These are phyloP conservation scores for Phyllosticta citribraziliensis DNA, from an alignment of 2,329 filamentous ascomycete species.

Conservation along the genomic window DNA sequence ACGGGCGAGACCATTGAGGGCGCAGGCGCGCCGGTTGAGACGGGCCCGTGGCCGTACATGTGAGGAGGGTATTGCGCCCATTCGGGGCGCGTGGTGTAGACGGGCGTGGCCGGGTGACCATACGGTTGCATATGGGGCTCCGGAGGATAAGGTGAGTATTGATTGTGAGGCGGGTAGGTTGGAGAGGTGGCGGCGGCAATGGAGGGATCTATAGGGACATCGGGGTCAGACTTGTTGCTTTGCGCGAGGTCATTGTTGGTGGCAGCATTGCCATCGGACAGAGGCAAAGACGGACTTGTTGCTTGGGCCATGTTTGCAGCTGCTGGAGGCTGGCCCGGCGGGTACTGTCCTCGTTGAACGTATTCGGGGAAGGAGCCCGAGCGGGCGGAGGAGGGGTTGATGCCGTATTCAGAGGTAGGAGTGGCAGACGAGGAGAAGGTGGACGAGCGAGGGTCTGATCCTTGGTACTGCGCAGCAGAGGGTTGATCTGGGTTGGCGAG, in stretches of 20 bases:
- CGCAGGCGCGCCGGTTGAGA: slow-evolving; percentile 45
- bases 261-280: slow-evolving; percentile 67
- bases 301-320: slow-evolving; percentile 94
- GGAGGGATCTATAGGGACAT: slow-evolving; percentile 98
- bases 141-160: slow-evolving; percentile 80
- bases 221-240: slow-evolving; percentile 84
- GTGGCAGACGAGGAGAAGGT: slow-evolving; percentile 71
- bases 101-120: slow-evolving; percentile 47
- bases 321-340: slow-evolving; percentile 62
- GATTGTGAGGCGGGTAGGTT: slow-evolving; percentile 68
- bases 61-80: slow-evolving; percentile 53
- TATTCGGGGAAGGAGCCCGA: slow-evolving; percentile 82
- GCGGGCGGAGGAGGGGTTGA: slow-evolving; percentile 65
- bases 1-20: slow-evolving; percentile 52
- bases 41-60: slow-evolving; percentile 43
- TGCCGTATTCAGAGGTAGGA: slow-evolving; percentile 79
- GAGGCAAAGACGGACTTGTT: slow-evolving; percentile 93
- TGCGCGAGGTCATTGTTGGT: slow-evolving; percentile 57
- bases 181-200: slow-evolving; percentile 89
- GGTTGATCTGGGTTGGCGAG: slow-evolving; percentile 76
- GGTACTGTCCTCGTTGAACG: slow-evolving; percentile 73
- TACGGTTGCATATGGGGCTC: slow-evolving; percentile 84
- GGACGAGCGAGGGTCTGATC: slow-evolving; percentile 65
- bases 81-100: slow-evolving; percentile 61
- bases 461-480: slow-evolving; percentile 84